Percentiles rank a stretch among this genome's conserved stretches.
phyloP scores from a whole-genome alignment of 106 monocot genomes.

The Triglochin maritima region DNA sequence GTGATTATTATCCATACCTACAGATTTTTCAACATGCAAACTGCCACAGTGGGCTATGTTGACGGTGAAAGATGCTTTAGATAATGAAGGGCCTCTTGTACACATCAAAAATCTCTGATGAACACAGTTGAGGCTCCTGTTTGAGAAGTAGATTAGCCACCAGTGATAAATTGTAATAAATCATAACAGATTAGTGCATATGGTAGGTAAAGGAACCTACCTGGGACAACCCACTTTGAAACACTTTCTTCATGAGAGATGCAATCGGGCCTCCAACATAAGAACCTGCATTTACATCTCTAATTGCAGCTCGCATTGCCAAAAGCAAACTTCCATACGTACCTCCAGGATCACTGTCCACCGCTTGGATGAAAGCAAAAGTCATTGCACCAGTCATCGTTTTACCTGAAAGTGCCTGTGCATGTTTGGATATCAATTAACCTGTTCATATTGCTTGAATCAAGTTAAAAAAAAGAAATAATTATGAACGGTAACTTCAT shows the following conservation, averaged over 20 bases:
- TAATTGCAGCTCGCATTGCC: conserved; percentile 46
- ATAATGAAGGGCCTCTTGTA: conserved; percentile 35
- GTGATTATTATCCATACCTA: no score
- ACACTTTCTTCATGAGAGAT: conserved; percentile 34
- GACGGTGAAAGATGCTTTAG: neutral
- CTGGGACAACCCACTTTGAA: conserved; percentile 40
- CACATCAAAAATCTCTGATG: conserved; percentile 45
- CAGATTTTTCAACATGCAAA: no score
- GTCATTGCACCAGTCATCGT: conserved; percentile 69
- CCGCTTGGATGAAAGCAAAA: conserved; percentile 61
- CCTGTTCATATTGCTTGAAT: neutral
- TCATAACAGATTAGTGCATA: neutral
- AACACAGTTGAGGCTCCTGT: conserved; percentile 55
- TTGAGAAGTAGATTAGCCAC: neutral
- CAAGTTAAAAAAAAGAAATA: no score
- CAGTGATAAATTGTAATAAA: neutral
- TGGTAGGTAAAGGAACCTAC: conserved; percentile 8
- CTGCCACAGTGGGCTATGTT: no score
- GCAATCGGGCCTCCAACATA: conserved; percentile 34
- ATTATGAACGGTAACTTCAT: no score
- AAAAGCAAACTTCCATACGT: conserved; percentile 59
- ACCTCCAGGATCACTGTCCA: conserved; percentile 35
- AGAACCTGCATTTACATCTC: conserved; percentile 19
- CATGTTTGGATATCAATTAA: neutral
- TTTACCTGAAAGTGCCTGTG: conserved; percentile 37